phyloP scores from a whole-genome alignment of 2,329 filamentous ascomycete genomes.

The Colletotrichum plurivorum region DNA sequence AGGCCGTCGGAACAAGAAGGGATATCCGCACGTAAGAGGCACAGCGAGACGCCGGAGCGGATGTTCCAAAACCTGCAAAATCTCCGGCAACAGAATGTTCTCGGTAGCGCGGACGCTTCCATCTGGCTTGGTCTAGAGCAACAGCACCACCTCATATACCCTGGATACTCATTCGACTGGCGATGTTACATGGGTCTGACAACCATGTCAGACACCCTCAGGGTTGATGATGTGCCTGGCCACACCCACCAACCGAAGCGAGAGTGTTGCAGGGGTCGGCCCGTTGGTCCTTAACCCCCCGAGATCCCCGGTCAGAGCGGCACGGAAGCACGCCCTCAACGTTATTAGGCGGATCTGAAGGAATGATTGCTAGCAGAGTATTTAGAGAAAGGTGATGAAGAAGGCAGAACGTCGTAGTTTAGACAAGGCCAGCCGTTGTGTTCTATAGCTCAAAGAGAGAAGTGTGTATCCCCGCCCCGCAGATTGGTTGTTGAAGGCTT shows the following conservation, averaged over 20 bases:
- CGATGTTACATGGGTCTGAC: neutral
- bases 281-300: slow-evolving; percentile 16
- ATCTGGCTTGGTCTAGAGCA: neutral
- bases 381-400: neutral
- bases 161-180: neutral
- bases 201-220: neutral
- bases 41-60: neutral
- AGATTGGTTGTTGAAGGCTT: too few species aligned
- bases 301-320: neutral
- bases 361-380: neutral
- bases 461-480: too few species aligned
- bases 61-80: neutral
- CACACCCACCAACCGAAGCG: too few species aligned
- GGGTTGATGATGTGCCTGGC: too few species aligned
- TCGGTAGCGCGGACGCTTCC: neutral
- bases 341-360: slow-evolving; percentile 30
- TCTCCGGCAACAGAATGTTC: neutral
- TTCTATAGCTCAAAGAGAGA: too few species aligned
- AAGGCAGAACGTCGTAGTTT: neutral
- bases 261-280: slow-evolving; percentile 28
- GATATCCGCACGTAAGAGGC: slow-evolving; percentile 17
- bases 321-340: slow-evolving; percentile 25
- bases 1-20: neutral
- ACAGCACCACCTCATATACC: neutral
- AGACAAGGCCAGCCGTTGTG: neutral